phyloP scores from a whole-genome alignment of 179 eudicot species.

The Actinidia chinensis region DNA sequence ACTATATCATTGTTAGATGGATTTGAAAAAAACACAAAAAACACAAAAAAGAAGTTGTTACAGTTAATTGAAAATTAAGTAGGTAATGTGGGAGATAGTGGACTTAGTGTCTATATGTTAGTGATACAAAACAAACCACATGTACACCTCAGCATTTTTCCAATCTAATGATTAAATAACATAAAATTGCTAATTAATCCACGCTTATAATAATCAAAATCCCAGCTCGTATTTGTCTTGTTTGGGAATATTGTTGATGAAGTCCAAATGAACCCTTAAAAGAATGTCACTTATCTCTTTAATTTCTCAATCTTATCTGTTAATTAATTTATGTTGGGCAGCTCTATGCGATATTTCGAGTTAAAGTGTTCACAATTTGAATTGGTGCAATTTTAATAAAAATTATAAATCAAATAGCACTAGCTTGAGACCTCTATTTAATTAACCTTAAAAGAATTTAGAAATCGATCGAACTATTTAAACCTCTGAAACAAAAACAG shows the following conservation, averaged over 20 bases:
- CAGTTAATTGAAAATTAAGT: constrained; percentile 15
- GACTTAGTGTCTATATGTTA: not conserved
- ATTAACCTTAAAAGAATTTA: too few relatives aligned
- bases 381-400: too few relatives aligned
- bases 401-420: too few relatives aligned
- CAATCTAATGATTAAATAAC: not conserved
- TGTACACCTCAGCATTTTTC: not conserved
- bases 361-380: too few relatives aligned
- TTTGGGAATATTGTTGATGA: not conserved
- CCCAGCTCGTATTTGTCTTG: not conserved
- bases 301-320: constrained; percentile 2
- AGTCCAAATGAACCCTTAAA: not conserved
- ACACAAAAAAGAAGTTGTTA: constrained; percentile 15
- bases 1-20: not conserved
- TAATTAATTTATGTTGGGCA: constrained; percentile 19
- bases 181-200: not conserved
- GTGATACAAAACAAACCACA: not conserved
- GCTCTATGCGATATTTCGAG: constrained; percentile 8
- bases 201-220: not conserved
- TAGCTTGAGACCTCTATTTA: too few relatives aligned
- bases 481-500: too few relatives aligned
- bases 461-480: too few relatives aligned
- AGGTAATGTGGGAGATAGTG: constrained; percentile 19
- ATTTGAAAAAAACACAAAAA: too few relatives aligned
- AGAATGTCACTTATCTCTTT: not conserved